phyloP scores from a whole-genome alignment of 768 basidiomycete genomes.

The Pleurotus platypus region DNA sequence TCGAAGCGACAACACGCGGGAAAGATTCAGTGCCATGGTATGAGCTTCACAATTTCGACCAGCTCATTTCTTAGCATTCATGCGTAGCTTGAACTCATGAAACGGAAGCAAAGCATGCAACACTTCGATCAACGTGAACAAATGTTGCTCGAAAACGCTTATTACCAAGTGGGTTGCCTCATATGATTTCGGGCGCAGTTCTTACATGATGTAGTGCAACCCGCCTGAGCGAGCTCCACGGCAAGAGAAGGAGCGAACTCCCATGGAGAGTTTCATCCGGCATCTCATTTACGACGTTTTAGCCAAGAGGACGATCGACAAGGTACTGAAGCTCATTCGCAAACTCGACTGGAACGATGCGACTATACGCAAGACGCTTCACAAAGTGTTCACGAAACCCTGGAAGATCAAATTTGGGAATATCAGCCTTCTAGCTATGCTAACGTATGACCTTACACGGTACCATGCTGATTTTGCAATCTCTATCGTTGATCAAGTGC shows the following conservation, averaged over 20 bases:
- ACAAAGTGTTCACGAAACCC: constrained; percentile 93
- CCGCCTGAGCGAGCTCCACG: constrained; percentile 90
- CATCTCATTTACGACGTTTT: constrained; percentile 95
- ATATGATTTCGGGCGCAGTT: not conserved
- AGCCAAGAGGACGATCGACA: constrained; percentile 91
- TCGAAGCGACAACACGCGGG: constrained; percentile 81
- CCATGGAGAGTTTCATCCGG: constrained; percentile 91
- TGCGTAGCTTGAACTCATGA: constrained; percentile 84
- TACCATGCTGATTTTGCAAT: constrained; percentile 90
- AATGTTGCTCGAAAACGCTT: constrained; percentile 93
- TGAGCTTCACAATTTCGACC: constrained; percentile 11
- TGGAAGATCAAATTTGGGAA: constrained; percentile 97
- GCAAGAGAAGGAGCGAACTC: constrained; percentile 79
- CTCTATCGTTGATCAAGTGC: constrained; percentile 87
- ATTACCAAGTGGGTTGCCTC: constrained; percentile 72
- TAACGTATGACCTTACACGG: constrained; percentile 91
- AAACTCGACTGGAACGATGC: constrained; percentile 95
- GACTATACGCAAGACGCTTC: constrained; percentile 56
- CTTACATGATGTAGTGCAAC: constrained; percentile 67
- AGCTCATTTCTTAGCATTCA: no score
- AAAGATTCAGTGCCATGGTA: constrained; percentile 88
- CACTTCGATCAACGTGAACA: constrained; percentile 91
- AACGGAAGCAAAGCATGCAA: constrained; percentile 88
- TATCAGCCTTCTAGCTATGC: constrained; percentile 85
- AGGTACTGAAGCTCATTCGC: constrained; percentile 87